phyloP scores from a whole-genome alignment of 2,329 filamentous ascomycete species.

The Trichocomaceae sp. region DNA sequence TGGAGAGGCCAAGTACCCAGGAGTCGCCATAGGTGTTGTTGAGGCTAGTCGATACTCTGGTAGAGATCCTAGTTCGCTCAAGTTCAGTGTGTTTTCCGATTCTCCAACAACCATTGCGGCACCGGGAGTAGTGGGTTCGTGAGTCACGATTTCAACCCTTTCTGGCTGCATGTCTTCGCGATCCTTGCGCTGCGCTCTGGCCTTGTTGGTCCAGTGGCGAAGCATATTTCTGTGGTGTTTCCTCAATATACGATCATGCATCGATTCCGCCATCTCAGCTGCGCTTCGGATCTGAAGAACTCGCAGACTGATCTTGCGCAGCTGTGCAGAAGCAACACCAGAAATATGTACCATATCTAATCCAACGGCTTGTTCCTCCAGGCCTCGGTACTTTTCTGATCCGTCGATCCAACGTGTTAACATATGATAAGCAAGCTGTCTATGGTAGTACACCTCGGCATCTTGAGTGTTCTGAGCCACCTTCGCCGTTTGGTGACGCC shows the following conservation, averaged over 20 bases:
- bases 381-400: slow-evolving; percentile 26
- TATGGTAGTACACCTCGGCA: slow-evolving; percentile 33
- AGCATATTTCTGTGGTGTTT: slow-evolving; percentile 52
- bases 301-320: slow-evolving; percentile 53
- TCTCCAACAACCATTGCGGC: slow-evolving; percentile 28
- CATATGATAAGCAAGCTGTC: slow-evolving; percentile 32
- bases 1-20: slow-evolving; percentile 40
- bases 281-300: slow-evolving; percentile 50
- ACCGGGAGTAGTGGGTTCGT: slow-evolving; percentile 20
- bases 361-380: slow-evolving; percentile 41
- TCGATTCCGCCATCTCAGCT: slow-evolving; percentile 47
- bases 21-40: slow-evolving; percentile 34
- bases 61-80: slow-evolving; percentile 29
- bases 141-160: slow-evolving; percentile 22
- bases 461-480: slow-evolving; percentile 30
- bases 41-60: slow-evolving; percentile 24
- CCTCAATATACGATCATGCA: slow-evolving; percentile 48
- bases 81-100: slow-evolving; percentile 31
- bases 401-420: slow-evolving; percentile 33
- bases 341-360: slow-evolving; percentile 44
- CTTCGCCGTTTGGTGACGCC: slow-evolving; percentile 37
- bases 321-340: slow-evolving; percentile 39
- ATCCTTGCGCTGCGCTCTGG: slow-evolving; percentile 26
- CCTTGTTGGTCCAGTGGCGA: slow-evolving; percentile 48
- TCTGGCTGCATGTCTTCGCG: slow-evolving; percentile 22